Evolutionary conservation across 2,329 filamentous ascomycete genomes (phyloP), one percentile per base, ranked within the genome.

Genomic region (Colletotrichum sansevieriae): DNA sequence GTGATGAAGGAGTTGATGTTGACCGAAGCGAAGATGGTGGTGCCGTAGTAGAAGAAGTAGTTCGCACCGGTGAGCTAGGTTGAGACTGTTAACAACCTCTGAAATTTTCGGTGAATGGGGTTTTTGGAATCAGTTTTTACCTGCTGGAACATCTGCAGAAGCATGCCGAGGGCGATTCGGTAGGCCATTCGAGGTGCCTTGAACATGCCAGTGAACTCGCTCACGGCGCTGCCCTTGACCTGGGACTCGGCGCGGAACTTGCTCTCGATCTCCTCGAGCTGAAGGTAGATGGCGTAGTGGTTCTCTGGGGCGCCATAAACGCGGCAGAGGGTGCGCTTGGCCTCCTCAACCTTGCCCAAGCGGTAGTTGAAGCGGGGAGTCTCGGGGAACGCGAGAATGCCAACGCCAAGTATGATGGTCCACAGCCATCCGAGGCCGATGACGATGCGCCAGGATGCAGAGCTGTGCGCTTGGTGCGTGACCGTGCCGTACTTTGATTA

Each of bases 1-100:
- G 89, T 91, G 59, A 90, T 83, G 74, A 88, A 92, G 29, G 86
- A 87, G 78, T 90, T 86, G 68, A 84, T 84, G 3, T 77, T 75
- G 8, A 84, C 83, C 0, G 82, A 83, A 6, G 59, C 70, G 69
- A 84, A 84, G 70, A 84, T 82, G n/a, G 82, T 84, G 25, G 86
- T 88, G 5, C 85, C 85, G 63, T 90, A 91, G 76, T 88, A 88
- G 75, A 91, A 90, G 80, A 88, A 90, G 77, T 88, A 91, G 73
- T 91, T 91, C 35, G 88, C 89, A 47, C 90, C 89, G 0, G 88
- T 59, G 3, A 69, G 49, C 22, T 39, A 12, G 37, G 13, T 39
- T 39, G 11, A 39, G 37, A 39, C 1, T 39, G 37, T 39, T 15
- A 39, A 9, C 54, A 25, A 29, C 11, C 7, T 13, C 7, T 29